A percentile compares a stretch with the other conserved stretches of the same genome.
These are phyloP conservation scores for Xerocomellus chrysenteron DNA, from an alignment of 768 basidiomycete species.

Conservation along the genomic window DNA sequence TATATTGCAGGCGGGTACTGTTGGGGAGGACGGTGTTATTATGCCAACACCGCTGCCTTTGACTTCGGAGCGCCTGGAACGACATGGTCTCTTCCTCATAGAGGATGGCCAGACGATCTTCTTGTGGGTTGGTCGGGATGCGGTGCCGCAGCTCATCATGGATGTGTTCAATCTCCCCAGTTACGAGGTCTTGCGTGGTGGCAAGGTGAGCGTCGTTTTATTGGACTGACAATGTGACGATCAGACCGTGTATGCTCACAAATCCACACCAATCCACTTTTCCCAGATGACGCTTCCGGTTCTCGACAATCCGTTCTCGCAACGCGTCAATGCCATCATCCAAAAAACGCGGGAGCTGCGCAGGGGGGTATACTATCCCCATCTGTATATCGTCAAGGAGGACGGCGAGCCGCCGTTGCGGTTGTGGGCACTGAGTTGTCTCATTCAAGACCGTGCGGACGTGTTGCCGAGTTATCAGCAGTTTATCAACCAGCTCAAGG, in stretches of 20 bases:
- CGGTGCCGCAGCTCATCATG: conserved; percentile 90
- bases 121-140: conserved; percentile 97
- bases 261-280: neutral
- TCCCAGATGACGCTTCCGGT: conserved; percentile 79
- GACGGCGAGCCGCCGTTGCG: conserved; percentile 94
- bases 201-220: conserved; percentile 60
- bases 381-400: conserved; percentile 95
- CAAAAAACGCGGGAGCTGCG: conserved; percentile 95
- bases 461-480: conserved; percentile 95
- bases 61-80: conserved; percentile 91
- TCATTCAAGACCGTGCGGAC: conserved; percentile 96
- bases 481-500: conserved; percentile 85
- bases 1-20: conserved; percentile 71
- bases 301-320: conserved; percentile 93
- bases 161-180: conserved; percentile 91
- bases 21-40: conserved; percentile 86
- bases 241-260: neutral
- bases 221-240: neutral
- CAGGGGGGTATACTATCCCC: conserved; percentile 88
- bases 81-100: conserved; percentile 94
- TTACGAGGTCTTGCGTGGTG: conserved; percentile 88
- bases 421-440: conserved; percentile 90
- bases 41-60: conserved; percentile 86
- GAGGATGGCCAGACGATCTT: conserved; percentile 98
- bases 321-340: conserved; percentile 89